Conservation (phyloP, 768 basidiomycete genomes). For the Udeniomyces megalosporus region DNA sequence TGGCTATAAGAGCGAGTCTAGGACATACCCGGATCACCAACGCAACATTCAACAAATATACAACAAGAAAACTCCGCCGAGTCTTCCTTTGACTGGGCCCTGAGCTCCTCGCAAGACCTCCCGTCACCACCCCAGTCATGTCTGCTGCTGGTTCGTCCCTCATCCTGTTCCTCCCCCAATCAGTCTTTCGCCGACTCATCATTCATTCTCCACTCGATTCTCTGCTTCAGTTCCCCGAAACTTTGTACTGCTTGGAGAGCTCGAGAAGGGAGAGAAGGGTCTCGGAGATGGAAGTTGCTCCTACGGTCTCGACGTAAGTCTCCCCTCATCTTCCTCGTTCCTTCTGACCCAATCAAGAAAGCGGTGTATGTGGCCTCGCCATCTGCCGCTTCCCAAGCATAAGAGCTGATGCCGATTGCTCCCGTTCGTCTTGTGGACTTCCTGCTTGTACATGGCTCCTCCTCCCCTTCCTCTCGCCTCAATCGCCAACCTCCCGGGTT, state of each 20-base stretch:
- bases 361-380: no score
- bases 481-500: not conserved
- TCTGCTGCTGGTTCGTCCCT: no score
- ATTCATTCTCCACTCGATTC: not conserved
- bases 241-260: slow-evolving; percentile 90
- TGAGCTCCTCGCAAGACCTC: not conserved
- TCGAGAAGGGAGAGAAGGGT: slow-evolving; percentile 99
- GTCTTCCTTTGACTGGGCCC: no score
- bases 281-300: slow-evolving; percentile 96
- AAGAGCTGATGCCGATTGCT: not conserved
- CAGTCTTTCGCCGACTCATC: not conserved
- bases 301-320: slow-evolving; percentile 60
- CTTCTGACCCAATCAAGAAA: not conserved
- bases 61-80: no score
- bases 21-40: not conserved
- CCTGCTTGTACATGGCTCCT: not conserved
- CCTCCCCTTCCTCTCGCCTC: not conserved
- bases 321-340: not conserved
- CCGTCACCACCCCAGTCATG: not conserved
- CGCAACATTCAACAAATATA: no score
- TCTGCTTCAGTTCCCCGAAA: slow-evolving; percentile 65
- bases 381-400: no score
- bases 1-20: not conserved
- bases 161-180: no score
- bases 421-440: not conserved